Conservation (phyloP, 352 stramenopile species). For the Pythium sukuiense region DNA sequence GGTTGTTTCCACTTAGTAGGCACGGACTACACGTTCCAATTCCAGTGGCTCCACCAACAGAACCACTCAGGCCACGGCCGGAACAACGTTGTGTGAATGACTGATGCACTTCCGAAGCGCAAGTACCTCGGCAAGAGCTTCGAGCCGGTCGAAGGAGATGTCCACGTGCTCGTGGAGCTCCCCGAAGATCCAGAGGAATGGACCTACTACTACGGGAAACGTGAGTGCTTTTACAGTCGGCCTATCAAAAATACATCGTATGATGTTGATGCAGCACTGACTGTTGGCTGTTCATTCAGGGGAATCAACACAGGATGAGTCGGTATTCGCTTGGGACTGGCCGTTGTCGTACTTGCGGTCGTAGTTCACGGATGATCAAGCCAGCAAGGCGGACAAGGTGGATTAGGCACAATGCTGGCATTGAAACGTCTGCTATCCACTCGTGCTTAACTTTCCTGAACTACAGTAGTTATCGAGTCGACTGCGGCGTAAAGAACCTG, state of each 20-base stretch:
- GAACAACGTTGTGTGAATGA: too few species aligned
- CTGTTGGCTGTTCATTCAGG: neutral
- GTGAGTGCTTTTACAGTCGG: too few species aligned
- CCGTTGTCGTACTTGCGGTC: neutral
- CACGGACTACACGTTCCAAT: neutral
- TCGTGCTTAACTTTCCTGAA: neutral
- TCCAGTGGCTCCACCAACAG: neutral
- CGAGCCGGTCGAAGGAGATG: neutral
- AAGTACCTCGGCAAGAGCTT: neutral
- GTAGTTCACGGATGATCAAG: neutral
- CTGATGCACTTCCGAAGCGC: too few species aligned
- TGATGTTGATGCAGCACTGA: neutral
- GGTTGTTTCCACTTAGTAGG: neutral
- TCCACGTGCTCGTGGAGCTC: neutral
- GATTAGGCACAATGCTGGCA: too few species aligned
- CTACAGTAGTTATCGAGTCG: conserved; percentile 39
- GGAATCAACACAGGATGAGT: neutral
- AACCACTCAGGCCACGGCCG: too few species aligned
- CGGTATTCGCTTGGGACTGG: neutral
- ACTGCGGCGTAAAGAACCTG: conserved; percentile 41
- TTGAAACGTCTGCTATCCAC: too few species aligned
- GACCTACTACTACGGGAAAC: neutral
- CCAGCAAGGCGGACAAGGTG: neutral
- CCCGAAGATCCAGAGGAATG: neutral
- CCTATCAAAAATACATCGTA: too few species aligned